Percentiles rank a stretch among this genome's conserved stretches.
phyloP scores from a whole-genome alignment of 164 flowering plant species.

The Chimonanthus praecox region DNA sequence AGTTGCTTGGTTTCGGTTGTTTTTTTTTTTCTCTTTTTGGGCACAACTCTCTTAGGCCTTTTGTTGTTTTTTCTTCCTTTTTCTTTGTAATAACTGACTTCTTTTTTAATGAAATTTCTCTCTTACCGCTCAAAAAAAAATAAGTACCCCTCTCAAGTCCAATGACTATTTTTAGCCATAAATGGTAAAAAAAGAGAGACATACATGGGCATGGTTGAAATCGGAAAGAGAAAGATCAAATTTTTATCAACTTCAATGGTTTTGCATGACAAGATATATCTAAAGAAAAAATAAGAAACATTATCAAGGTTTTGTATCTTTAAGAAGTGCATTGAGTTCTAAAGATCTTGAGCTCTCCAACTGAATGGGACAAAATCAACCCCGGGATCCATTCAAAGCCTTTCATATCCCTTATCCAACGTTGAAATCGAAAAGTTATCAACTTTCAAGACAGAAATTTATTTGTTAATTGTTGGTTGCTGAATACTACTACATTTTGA shows the following conservation, averaged over 20 bases:
- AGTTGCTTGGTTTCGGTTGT: background rate
- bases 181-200: too few relatives aligned
- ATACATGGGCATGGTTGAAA: background rate
- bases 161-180: too few relatives aligned
- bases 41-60: background rate
- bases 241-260: too few relatives aligned
- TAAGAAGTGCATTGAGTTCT: background rate
- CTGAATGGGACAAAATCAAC: background rate
- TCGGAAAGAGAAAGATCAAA: background rate
- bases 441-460: background rate
- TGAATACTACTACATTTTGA: too few relatives aligned
- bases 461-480: too few relatives aligned
- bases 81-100: background rate
- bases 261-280: background rate
- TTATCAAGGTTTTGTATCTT: background rate
- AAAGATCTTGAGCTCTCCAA: background rate
- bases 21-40: background rate
- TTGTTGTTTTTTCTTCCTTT: background rate
- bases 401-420: background rate
- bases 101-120: too few relatives aligned
- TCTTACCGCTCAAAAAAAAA: too few relatives aligned
- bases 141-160: too few relatives aligned
- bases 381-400: background rate
- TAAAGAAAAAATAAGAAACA: too few relatives aligned
- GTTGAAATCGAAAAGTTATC: background rate